Percentiles rank a stretch among this genome's conserved stretches.
These are phyloP conservation scores for Boletus hoseneyae DNA, from an alignment of 1,284 basidiomycete species.

Conservation along the genomic window DNA sequence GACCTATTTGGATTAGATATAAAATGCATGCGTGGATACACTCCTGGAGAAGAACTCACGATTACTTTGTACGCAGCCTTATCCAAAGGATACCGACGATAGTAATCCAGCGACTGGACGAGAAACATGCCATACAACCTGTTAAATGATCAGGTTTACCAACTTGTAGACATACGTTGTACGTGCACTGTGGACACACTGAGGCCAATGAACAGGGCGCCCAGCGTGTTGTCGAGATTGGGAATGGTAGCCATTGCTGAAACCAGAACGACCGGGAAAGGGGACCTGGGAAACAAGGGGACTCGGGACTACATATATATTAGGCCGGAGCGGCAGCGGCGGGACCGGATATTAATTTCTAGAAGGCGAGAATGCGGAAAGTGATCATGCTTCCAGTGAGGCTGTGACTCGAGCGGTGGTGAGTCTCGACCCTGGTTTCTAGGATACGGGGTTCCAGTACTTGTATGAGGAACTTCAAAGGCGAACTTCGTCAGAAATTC, in stretches of 20 bases:
- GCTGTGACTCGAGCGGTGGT: neutral
- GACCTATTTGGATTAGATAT: slow-evolving; percentile 14
- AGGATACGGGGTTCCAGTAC: neutral
- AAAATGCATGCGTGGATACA: neutral
- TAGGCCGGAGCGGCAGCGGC: neutral
- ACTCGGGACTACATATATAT: too few relatives aligned
- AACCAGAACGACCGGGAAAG: neutral
- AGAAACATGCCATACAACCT: slow-evolving; percentile 51
- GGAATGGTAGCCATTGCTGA: slow-evolving; percentile 16
- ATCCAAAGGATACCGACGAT: slow-evolving; percentile 54
- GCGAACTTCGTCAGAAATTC: slow-evolving; percentile 4
- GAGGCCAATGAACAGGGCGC: slow-evolving; percentile 57
- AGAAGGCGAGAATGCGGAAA: slow-evolving; percentile 5
- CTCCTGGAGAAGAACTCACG: slow-evolving; percentile 37
- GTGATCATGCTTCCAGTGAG: neutral
- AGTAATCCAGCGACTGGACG: slow-evolving; percentile 53
- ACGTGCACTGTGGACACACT: slow-evolving; percentile 44
- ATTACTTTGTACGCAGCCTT: slow-evolving; percentile 49
- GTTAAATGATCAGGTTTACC: slow-evolving; percentile 1
- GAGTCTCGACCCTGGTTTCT: neutral
- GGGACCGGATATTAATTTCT: slow-evolving; percentile 1
- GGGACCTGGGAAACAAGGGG: neutral
- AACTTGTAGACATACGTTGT: slow-evolving; percentile 9
- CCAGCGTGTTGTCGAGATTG: slow-evolving; percentile 50
- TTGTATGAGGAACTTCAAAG: neutral